These are phyloP conservation scores for Bryoerythrophyllum caledonicum DNA, from an alignment of 225 moss, liverwort and hornwort genomes.

Conservation along the genomic window DNA sequence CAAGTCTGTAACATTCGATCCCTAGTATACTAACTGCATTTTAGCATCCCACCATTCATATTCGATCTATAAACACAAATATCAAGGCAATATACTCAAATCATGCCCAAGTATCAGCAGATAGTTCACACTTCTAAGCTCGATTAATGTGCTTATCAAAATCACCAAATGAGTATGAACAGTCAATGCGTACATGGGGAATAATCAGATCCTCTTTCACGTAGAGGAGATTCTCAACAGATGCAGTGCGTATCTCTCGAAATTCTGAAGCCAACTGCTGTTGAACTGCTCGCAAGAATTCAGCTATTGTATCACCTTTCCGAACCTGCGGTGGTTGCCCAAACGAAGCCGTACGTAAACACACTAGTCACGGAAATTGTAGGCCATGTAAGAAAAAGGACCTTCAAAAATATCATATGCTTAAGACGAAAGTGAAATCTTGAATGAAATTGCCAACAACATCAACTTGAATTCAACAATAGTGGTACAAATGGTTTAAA, in stretches of 20 bases:
- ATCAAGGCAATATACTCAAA: background rate
- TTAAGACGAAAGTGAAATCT: constrained; percentile 10
- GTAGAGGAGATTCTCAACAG: constrained; percentile 96
- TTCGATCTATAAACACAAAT: background rate
- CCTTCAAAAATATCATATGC: background rate
- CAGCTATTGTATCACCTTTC: constrained; percentile 97
- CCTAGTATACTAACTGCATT: background rate
- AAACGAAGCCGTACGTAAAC: background rate
- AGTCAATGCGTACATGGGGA: constrained; percentile 67
- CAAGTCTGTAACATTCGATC: background rate
- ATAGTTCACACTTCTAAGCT: background rate
- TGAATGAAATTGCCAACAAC: background rate
- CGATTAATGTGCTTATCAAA: background rate
- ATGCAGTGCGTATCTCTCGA: constrained; percentile 96
- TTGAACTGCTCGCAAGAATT: constrained; percentile 92
- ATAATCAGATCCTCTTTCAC: constrained; percentile 99
- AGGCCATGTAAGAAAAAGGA: background rate
- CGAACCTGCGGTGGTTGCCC: constrained; percentile 63
- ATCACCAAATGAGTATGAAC: background rate
- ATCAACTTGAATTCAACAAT: background rate
- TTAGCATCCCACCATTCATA: background rate
- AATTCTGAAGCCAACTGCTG: constrained; percentile 97
- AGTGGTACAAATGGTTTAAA: background rate
- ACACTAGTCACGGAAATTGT: background rate
- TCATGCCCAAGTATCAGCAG: background rate